Evolutionary conservation across 164 flowering plant genomes (phyloP).

Genomic region (Nelumbo lutea): DNA sequence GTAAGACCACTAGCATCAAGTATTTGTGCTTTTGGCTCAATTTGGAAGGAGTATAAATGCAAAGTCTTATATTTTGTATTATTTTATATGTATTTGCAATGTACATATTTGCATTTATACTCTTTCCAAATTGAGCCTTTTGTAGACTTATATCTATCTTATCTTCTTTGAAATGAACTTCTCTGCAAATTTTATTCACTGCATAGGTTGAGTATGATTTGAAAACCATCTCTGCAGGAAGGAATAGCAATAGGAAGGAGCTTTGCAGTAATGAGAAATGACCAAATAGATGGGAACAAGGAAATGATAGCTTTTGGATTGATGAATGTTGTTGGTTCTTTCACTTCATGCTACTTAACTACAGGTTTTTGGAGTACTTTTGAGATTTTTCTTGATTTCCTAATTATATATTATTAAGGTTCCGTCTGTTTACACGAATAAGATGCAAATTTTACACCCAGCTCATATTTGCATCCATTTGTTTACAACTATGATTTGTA

Average conservation of each 20-base stretch:
- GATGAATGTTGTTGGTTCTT: conserved; percentile 90
- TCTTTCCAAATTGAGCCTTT: background rate
- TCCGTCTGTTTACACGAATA: too few species aligned
- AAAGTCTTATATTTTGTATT: background rate
- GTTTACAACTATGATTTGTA: too few species aligned
- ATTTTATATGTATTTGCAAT: background rate
- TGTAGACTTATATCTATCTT: too few species aligned
- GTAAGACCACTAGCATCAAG: conserved; percentile 32
- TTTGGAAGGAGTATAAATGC: too few species aligned
- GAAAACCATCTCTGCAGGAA: conserved; percentile 42
- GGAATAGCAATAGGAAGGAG: conserved; percentile 91
- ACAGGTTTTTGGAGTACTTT: conserved; percentile 42
- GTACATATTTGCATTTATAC: background rate
- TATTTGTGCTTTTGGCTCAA: too few species aligned
- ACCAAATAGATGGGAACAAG: conserved; percentile 84
- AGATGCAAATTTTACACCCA: too few species aligned
- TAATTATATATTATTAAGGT: too few species aligned
- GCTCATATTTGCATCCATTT: too few species aligned
- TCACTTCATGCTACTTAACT: conserved; percentile 84
- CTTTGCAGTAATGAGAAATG: conserved; percentile 61
- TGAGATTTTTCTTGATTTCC: too few species aligned
- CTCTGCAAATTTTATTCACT: too few species aligned
- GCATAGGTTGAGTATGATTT: too few species aligned
- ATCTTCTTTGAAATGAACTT: too few species aligned
- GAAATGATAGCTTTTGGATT: conserved; percentile 91